phyloP scores from a whole-genome alignment of 2,329 filamentous ascomycete species.

The Acrodontium crateriforme region DNA sequence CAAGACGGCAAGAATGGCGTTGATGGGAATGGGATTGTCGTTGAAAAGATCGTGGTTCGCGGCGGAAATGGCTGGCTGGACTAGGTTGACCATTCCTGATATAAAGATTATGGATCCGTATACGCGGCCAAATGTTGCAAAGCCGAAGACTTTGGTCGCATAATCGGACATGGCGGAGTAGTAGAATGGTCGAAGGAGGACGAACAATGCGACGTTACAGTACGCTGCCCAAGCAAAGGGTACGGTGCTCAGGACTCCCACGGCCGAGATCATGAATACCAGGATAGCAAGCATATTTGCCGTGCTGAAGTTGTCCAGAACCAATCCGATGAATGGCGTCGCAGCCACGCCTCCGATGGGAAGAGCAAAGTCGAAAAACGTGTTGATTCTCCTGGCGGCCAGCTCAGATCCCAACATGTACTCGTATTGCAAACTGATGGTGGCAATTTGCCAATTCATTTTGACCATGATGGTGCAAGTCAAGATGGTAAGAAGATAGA shows the following conservation, averaged over 20 bases:
- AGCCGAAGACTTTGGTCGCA: conserved; percentile 84
- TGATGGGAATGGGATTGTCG: conserved; percentile 64
- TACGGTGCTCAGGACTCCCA: conserved; percentile 66
- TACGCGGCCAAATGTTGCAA: conserved; percentile 79
- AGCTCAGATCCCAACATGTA: conserved; percentile 53
- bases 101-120: conserved; percentile 82
- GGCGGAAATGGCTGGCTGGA: conserved; percentile 65
- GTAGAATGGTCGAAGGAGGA: conserved; percentile 74
- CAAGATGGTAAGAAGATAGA: conserved; percentile 67
- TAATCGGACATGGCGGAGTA: conserved; percentile 85
- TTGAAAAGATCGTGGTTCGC: conserved; percentile 59
- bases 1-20: conserved; percentile 49
- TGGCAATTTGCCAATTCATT: conserved; percentile 89
- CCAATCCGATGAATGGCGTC: conserved; percentile 71
- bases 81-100: conserved; percentile 69
- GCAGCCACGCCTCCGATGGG: conserved; percentile 68
- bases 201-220: conserved; percentile 61
- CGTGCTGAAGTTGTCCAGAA: conserved; percentile 66
- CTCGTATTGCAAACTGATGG: conserved; percentile 66
- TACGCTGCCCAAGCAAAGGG: conserved; percentile 61
- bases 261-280: conserved; percentile 56
- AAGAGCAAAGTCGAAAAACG: conserved; percentile 70
- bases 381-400: conserved; percentile 56
- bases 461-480: conserved; percentile 36
- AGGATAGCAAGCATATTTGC: conserved; percentile 54